Evolutionary conservation across 2,329 filamentous ascomycete genomes (phyloP), one percentile per base, ranked within the genome.

Genomic region (Aspergillus aculeatus): DNA sequence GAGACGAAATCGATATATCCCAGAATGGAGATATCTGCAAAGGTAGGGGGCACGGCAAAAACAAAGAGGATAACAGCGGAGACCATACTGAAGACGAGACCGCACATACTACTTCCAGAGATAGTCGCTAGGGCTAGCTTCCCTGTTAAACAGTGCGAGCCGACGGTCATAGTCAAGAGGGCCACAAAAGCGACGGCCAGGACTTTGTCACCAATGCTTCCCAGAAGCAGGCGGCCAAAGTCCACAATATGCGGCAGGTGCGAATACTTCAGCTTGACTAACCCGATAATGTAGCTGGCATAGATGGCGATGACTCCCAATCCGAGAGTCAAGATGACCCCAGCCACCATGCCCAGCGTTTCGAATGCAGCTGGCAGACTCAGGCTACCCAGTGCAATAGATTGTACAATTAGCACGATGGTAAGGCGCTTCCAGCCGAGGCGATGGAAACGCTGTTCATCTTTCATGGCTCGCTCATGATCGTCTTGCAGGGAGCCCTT

Each of bases 391-490:
- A 82, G 72, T 11, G 79, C 78, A 60, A 81, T 81, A 31, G 80
- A 79, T 63, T 82, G 80, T 48, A 81, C 80, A 54, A 82, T 80
- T 55, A 81, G 68, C 59, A 80, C 78, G 41, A 81, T 71, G 2
- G 79, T 81, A 19, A 81, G 69, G 21, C 78, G 75, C 67, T 81
- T 80, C 82, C 82, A 84, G 52, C 82, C 75, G 7, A 26, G 9
- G 26, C 26, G 26, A 26, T 26, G 26, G 26, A 26, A 26, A 26
- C 26, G 26, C 26, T 26, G 26, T 26, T 26, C 7, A 7, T 7
- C 26, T 26, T 26, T 7, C 7, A 26, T 26, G 26, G 26, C 26
- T 26, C 7, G 26, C 26, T 26, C 26, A 9, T 26, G 5, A 26
- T 26, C 26, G 5, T 9, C 7, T 6, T 26, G 26, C 26, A 26